phyloP scores from a whole-genome alignment of 2,329 filamentous ascomycete species.

The Trichoderma atrobrunneum region DNA sequence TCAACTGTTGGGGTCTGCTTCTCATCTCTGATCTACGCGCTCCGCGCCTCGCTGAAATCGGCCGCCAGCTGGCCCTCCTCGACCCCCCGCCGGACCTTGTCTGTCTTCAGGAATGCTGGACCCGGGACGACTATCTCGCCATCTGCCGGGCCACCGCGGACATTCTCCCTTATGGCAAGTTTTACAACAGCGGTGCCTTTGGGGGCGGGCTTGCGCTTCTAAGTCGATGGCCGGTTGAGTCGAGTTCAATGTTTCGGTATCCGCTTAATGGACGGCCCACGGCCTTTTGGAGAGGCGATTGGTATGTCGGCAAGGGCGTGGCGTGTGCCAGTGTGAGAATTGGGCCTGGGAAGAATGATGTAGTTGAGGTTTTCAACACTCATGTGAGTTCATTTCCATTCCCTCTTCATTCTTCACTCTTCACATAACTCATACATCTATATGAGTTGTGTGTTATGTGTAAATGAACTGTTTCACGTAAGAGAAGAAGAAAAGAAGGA shows the following conservation, averaged over 20 bases:
- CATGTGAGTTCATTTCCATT: conserved; percentile 54
- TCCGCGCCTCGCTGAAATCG: conserved; percentile 80
- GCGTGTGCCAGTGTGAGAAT: conserved; percentile 77
- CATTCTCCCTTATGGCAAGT: conserved; percentile 85
- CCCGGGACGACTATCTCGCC: conserved; percentile 74
- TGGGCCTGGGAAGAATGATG: conserved; percentile 60
- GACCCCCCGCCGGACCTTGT: conserved; percentile 76
- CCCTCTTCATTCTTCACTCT: background rate
- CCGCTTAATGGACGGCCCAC: conserved; percentile 91
- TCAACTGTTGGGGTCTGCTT: conserved; percentile 98
- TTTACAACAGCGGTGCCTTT: conserved; percentile 86
- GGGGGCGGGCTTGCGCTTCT: conserved; percentile 86
- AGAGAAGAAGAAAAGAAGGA: background rate
- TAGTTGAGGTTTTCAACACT: conserved; percentile 89
- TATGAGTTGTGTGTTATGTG: background rate
- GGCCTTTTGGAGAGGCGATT: conserved; percentile 91
- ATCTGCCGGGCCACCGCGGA: conserved; percentile 71
- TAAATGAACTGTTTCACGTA: background rate
- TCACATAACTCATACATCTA: background rate
- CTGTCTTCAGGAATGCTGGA: conserved; percentile 94
- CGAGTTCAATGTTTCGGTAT: conserved; percentile 82
- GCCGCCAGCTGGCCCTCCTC: conserved; percentile 68
- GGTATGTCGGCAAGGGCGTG: conserved; percentile 94
- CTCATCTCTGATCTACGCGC: conserved; percentile 75
- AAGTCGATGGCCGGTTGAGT: conserved; percentile 87